Conservation (phyloP, 805 yeast species). For the Grigorovia jiainica region DNA sequence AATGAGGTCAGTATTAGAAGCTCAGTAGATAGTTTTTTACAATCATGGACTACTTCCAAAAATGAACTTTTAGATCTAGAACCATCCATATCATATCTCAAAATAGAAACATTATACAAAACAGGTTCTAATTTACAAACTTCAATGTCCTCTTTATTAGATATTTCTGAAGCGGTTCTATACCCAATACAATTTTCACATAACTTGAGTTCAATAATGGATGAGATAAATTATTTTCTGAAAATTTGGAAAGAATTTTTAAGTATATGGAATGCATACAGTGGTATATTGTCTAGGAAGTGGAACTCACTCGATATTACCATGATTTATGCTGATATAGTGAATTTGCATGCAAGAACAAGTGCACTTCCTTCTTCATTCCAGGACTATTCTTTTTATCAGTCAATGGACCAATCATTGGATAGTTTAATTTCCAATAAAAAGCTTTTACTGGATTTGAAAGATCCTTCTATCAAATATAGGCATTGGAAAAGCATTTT, state of each 20-base stretch:
- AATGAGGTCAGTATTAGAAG: conserved; percentile 21
- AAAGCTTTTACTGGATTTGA: conserved; percentile 24
- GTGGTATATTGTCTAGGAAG: neutral
- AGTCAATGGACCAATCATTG: too few species aligned
- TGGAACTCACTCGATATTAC: neutral
- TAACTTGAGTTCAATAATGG: neutral
- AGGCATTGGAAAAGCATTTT: conserved; percentile 60
- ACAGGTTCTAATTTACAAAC: neutral
- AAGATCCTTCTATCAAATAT: conserved; percentile 45
- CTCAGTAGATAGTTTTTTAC: conserved; percentile 25
- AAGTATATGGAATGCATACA: neutral
- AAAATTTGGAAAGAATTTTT: neutral
- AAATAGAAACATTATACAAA: neutral
- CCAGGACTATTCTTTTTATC: neutral
- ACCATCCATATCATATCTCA: neutral
- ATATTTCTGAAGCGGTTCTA: neutral
- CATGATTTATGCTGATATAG: neutral
- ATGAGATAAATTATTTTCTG: neutral
- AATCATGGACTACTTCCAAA: neutral
- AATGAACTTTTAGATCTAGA: neutral
- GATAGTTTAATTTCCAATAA: too few species aligned
- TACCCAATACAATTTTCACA: neutral
- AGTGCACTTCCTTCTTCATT: neutral
- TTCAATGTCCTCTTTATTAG: neutral
- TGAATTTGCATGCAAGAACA: neutral